Percentiles rank a stretch among this genome's conserved stretches.
Evolutionary conservation across 2,329 filamentous ascomycete species (phyloP).

Genomic region (Sporothrix euskadiensis): DNA sequence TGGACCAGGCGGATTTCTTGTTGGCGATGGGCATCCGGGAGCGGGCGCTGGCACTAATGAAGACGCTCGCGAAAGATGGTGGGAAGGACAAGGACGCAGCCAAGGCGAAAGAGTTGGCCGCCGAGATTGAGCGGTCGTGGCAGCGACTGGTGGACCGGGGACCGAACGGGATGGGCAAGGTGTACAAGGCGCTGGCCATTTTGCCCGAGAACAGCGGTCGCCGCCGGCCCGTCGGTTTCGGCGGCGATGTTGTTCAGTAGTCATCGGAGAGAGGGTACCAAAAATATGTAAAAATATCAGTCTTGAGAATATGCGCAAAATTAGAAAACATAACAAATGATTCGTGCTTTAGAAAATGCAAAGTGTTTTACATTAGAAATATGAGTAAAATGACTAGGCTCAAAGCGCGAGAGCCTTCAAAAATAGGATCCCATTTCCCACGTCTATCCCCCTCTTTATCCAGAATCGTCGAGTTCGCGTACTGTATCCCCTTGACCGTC

Average conservation of each 20-base stretch:
- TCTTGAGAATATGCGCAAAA: neutral
- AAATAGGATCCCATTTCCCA: neutral
- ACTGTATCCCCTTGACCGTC: neutral
- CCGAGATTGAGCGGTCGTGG: conserved; percentile 71
- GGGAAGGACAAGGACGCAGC: conserved; percentile 43
- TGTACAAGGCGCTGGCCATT: conserved; percentile 92
- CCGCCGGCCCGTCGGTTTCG: conserved; percentile 86
- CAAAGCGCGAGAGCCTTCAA: neutral
- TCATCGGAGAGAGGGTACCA: neutral
- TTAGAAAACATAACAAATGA: neutral
- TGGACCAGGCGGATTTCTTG: conserved; percentile 81
- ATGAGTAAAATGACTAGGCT: no score
- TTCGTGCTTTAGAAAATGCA: neutral
- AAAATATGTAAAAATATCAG: neutral
- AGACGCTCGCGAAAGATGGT: conserved; percentile 38
- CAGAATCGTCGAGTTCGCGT: neutral
- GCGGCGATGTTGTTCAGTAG: conserved; percentile 61
- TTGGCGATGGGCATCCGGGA: conserved; percentile 79
- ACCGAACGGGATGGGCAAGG: conserved; percentile 83
- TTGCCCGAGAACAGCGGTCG: conserved; percentile 74
- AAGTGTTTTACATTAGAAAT: conserved; percentile 20
- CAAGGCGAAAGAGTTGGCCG: conserved; percentile 43
- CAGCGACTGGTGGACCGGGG: conserved; percentile 80
- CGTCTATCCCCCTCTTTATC: conserved; percentile 7
- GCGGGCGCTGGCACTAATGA: conserved; percentile 67